phyloP scores from a whole-genome alignment of 257 asterid genomes.

The Marsdenia floribunda region DNA sequence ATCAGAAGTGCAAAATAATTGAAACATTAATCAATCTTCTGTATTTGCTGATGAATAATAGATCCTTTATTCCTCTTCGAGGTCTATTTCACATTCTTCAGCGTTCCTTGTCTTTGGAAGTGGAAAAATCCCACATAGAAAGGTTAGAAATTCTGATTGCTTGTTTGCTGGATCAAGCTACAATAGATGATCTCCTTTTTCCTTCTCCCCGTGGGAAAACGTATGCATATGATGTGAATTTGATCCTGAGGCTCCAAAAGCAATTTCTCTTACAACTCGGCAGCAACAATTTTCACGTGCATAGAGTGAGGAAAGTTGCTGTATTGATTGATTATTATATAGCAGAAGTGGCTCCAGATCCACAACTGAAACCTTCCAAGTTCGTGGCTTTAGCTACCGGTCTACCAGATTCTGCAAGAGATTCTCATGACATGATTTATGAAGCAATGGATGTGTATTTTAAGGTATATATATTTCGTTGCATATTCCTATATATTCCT shows the following conservation, averaged over 20 bases:
- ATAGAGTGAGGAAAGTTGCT: conserved; percentile 44
- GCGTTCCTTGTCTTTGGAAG: conserved; percentile 21
- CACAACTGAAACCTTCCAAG: conserved; percentile 33
- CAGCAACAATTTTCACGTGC: background rate
- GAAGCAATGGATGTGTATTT: conserved; percentile 44
- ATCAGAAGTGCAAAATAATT: conserved; percentile 25
- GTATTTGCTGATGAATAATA: conserved; percentile 21
- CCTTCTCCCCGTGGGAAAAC: conserved; percentile 27
- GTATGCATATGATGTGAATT: conserved; percentile 39
- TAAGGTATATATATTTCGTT: conserved; percentile 31
- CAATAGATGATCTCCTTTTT: conserved; percentile 50
- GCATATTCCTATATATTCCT: background rate
- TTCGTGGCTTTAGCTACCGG: conserved; percentile 38
- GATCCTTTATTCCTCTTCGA: conserved; percentile 31
- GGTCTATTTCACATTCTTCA: conserved; percentile 37
- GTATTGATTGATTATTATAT: conserved; percentile 45
- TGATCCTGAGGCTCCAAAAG: conserved; percentile 41
- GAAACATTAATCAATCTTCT: conserved; percentile 30
- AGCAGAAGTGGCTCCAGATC: conserved; percentile 66
- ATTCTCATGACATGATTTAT: conserved; percentile 41
- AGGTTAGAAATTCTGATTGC: conserved; percentile 48
- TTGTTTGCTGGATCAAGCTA: conserved; percentile 45
- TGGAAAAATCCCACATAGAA: conserved; percentile 16
- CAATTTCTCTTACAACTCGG: conserved; percentile 18
- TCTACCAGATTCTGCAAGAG: conserved; percentile 50